These are phyloP conservation scores for Arthrobotrys conoides DNA, from an alignment of 2,329 filamentous ascomycete genomes.

Conservation along the genomic window DNA sequence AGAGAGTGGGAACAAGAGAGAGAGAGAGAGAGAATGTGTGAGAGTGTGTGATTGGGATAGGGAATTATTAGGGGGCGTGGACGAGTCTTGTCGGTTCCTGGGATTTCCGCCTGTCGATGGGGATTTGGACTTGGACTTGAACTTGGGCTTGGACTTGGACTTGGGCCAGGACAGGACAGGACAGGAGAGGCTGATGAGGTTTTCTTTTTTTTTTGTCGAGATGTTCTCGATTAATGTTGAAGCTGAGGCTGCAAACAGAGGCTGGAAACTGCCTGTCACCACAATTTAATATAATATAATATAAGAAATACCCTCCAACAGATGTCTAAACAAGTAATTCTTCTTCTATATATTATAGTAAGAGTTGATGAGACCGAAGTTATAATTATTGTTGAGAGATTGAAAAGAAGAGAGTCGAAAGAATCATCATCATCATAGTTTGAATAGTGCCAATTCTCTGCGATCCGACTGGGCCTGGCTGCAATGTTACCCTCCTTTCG, in stretches of 20 bases:
- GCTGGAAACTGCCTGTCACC: background rate
- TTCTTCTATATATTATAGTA: too few relatives aligned
- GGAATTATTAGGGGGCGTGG: slow-evolving; percentile 20
- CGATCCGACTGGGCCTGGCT: slow-evolving; percentile 22
- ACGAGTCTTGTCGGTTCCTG: slow-evolving; percentile 36
- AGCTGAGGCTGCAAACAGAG: slow-evolving; percentile 10
- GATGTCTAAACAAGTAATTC: too few relatives aligned
- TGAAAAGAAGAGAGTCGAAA: background rate
- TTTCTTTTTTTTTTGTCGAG: slow-evolving; percentile 3
- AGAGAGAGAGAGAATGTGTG: background rate
- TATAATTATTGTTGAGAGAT: background rate
- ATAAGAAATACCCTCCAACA: too few relatives aligned
- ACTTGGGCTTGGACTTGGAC: slow-evolving; percentile 28
- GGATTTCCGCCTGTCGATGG: slow-evolving; percentile 57
- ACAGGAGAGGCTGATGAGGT: slow-evolving; percentile 16
- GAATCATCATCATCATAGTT: background rate
- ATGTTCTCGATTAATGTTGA: background rate
- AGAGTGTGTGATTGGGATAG: background rate
- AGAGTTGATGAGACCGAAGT: too few relatives aligned
- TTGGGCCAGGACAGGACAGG: too few relatives aligned
- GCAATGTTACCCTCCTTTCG: slow-evolving; percentile 26
- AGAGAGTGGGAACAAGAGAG: background rate
- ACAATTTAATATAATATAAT: too few relatives aligned
- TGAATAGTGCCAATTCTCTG: slow-evolving; percentile 17
- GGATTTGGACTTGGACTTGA: slow-evolving; percentile 10